Percentiles rank a stretch among this genome's conserved stretches.
phyloP scores from a whole-genome alignment of 129 eudicot species.

The Flaveria robusta region DNA sequence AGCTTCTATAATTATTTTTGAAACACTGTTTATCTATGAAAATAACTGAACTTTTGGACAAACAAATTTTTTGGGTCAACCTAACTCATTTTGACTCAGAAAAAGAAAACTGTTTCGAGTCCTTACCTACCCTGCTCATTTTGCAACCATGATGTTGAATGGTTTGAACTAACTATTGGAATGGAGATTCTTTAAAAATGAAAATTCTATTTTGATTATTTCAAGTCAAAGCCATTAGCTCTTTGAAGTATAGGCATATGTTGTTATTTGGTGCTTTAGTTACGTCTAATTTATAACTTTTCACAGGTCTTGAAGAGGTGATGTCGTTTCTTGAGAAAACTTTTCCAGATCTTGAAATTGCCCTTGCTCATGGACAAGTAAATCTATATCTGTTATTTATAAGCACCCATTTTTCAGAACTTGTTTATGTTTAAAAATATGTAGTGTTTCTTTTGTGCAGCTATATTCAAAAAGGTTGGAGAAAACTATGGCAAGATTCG shows the following conservation, averaged over 20 bases:
- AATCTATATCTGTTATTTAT: constrained; percentile 13
- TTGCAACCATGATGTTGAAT: background rate
- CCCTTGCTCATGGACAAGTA: constrained; percentile 98
- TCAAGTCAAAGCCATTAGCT: constrained; percentile 6
- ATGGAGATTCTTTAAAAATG: constrained; percentile 10
- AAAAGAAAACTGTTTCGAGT: background rate
- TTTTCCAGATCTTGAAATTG: constrained; percentile 75
- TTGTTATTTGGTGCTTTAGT: constrained; percentile 11
- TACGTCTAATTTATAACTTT: constrained; percentile 28
- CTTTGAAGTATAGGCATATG: constrained; percentile 23
- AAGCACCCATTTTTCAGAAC: background rate
- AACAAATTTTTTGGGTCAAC: constrained; percentile 3
- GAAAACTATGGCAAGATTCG: constrained; percentile 86
- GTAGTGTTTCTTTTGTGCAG: constrained; percentile 50
- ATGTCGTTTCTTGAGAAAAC: constrained; percentile 67
- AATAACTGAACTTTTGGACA: constrained; percentile 10
- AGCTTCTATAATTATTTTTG: background rate
- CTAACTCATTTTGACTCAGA: background rate
- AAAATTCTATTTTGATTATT: constrained; percentile 8
- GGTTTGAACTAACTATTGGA: constrained; percentile 4
- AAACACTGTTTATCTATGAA: background rate
- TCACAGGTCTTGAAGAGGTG: constrained; percentile 90
- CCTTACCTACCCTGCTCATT: background rate
- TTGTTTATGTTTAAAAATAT: background rate
- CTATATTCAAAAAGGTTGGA: constrained; percentile 93